Conservation (phyloP, 1,139 yeast species). For the Magnusiomyces clavatus region DNA sequence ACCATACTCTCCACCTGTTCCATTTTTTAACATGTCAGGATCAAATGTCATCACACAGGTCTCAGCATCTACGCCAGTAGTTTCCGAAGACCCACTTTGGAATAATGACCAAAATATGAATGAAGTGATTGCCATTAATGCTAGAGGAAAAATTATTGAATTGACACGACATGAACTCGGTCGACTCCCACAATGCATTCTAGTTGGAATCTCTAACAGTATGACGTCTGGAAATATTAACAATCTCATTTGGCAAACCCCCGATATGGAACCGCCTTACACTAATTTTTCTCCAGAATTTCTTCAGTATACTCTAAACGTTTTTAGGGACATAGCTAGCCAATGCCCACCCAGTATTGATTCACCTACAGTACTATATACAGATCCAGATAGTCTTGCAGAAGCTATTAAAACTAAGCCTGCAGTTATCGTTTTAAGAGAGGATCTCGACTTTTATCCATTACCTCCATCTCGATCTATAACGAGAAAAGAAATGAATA, state of each 20-base stretch:
- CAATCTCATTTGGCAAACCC: constrained; percentile 43
- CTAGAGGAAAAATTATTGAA: constrained; percentile 56
- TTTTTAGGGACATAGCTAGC: constrained; percentile 44
- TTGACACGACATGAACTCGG: constrained; percentile 83
- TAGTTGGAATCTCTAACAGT: constrained; percentile 87
- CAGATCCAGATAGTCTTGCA: constrained; percentile 32
- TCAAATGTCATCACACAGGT: constrained; percentile 5
- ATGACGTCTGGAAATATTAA: constrained; percentile 39
- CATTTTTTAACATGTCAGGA: constrained; percentile 3
- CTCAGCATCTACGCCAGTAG: not conserved
- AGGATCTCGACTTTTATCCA: constrained; percentile 89
- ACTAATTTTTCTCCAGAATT: constrained; percentile 76
- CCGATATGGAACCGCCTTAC: constrained; percentile 17
- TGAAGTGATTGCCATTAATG: constrained; percentile 46
- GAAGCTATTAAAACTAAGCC: constrained; percentile 73
- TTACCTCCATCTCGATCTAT: constrained; percentile 51
- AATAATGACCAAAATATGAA: not conserved
- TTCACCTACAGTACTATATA: not conserved
- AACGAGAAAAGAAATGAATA: constrained; percentile 39
- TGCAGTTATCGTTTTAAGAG: constrained; percentile 84
- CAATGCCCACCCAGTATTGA: constrained; percentile 17
- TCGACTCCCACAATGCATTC: constrained; percentile 83
- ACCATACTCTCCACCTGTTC: constrained; percentile 6
- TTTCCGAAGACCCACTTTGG: not conserved
- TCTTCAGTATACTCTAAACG: constrained; percentile 70